Percentiles rank a stretch among this genome's conserved stretches.
These are phyloP conservation scores for Pholiota adiposa DNA, from an alignment of 1,284 basidiomycete species.

Conservation along the genomic window DNA sequence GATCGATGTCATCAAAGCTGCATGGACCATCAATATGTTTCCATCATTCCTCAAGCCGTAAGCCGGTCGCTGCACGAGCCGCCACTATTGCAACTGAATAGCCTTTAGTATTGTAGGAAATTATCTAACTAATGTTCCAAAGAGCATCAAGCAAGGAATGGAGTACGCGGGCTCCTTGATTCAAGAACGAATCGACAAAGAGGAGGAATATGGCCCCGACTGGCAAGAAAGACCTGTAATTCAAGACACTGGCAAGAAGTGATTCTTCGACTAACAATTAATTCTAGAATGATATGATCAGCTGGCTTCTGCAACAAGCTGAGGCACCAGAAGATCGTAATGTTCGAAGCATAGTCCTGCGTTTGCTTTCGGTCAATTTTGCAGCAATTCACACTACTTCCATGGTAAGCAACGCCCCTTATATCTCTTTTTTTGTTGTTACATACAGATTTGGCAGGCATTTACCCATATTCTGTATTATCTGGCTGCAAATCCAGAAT, in stretches of 20 bases:
- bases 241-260: no score
- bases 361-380: slow-evolving; percentile 30
- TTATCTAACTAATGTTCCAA: slow-evolving; percentile 24
- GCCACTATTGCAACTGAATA: not conserved
- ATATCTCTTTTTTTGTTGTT: not conserved
- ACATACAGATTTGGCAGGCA: not conserved
- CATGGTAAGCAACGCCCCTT: slow-evolving; percentile 12
- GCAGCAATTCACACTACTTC: slow-evolving; percentile 31
- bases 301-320: slow-evolving; percentile 19
- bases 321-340: slow-evolving; percentile 11
- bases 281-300: slow-evolving; percentile 12
- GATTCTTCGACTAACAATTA: not conserved
- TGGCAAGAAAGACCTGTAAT: slow-evolving; percentile 9
- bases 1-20: slow-evolving; percentile 34
- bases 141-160: slow-evolving; percentile 29
- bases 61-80: not conserved
- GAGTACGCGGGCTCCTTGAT: slow-evolving; percentile 40
- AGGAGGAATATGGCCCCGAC: slow-evolving; percentile 7
- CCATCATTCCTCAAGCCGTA: slow-evolving; percentile 30
- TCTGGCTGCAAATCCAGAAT: slow-evolving; percentile 39
- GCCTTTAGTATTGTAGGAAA: slow-evolving; percentile 14
- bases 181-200: slow-evolving; percentile 36
- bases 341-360: slow-evolving; percentile 15
- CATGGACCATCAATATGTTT: slow-evolving; percentile 36
- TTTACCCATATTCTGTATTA: slow-evolving; percentile 39